Evolutionary conservation across 176 grass and related monocot genomes (phyloP), one percentile per base, ranked within the genome.

Genomic region (Hordeum vulgare): DNA sequence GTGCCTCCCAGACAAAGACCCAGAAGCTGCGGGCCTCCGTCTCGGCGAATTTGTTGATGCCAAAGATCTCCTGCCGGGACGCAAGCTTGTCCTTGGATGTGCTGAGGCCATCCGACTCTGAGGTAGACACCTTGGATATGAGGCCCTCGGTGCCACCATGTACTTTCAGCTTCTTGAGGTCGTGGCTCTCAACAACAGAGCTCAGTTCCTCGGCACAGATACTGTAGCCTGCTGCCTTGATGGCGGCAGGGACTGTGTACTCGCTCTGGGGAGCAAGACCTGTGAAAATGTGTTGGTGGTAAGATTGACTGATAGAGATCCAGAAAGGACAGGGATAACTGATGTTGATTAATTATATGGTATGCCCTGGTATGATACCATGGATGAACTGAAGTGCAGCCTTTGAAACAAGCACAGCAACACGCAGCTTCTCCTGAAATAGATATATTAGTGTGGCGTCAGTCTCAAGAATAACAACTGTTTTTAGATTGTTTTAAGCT

Each of bases 321-420:
- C 34, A 82, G 35, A 89, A 89, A 68, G 4, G 15, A 35, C 27
- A 70, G 12, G 26, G 13, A 74, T 20, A 74, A 29, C 0, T 72
- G 24, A 72, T 27, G 69, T 18, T 76, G 53, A 47, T 11, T 83
- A 40, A n/a, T 28, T 27, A 40, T 35, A 60, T 78, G 1, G 35
- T 13, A 79, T 57, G 37, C 25, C 7, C 28, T 83, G 26, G 49
- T 66, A 62, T 11, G 15, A 51, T 51, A 97, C 95, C 86, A 37
- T 94, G 79, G 36, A 94, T 85, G 77, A 97, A 97, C 80, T 94
- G 95, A 73, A 97, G 88, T 71, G 95, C 92, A 81, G 94, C 94
- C 93, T 94, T 97, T 13, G 95, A 97, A 83, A 97, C 95, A 77
- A 97, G 89, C 29, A 97, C 95, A 39, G 95, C 95, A 40, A 97